Conservation (phyloP, 1,284 basidiomycete species). For the Ustilago bromivora region DNA sequence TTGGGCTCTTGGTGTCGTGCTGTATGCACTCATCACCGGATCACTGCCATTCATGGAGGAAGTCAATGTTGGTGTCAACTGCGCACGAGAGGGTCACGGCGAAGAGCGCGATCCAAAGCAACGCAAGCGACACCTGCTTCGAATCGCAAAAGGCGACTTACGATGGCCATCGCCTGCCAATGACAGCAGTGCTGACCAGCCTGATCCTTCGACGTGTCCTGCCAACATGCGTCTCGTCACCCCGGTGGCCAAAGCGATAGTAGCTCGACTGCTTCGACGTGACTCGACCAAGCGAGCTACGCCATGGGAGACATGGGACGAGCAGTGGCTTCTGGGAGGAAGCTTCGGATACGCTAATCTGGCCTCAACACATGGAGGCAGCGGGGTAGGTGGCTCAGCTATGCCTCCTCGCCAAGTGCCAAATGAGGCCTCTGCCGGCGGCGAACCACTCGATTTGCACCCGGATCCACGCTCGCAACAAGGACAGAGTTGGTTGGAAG, state of each 20-base stretch:
- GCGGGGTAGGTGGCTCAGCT: background rate
- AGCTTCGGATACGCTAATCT: constrained; percentile 49
- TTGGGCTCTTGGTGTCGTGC: constrained; percentile 87
- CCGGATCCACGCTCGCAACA: constrained; percentile 52
- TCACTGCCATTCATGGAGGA: constrained; percentile 71
- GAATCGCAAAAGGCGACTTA: constrained; percentile 68
- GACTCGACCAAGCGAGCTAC: constrained; percentile 59
- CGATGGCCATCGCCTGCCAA: constrained; percentile 70
- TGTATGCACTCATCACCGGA: constrained; percentile 80
- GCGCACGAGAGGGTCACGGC: constrained; percentile 43
- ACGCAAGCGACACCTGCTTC: constrained; percentile 63
- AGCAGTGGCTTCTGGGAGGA: constrained; percentile 62
- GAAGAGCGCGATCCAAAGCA: constrained; percentile 53
- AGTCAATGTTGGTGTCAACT: constrained; percentile 36
- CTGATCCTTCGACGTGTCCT: constrained; percentile 29
- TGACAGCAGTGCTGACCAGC: constrained; percentile 47
- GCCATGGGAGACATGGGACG: constrained; percentile 66
- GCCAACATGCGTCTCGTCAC: constrained; percentile 58
- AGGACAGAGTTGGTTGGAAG: constrained; percentile 58
- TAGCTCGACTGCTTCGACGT: constrained; percentile 60
- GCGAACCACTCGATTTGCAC: constrained; percentile 48
- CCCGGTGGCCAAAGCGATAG: constrained; percentile 60
- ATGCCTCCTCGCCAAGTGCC: constrained; percentile 33
- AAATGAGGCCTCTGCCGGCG: constrained; percentile 47
- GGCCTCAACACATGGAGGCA: background rate